A percentile compares a stretch with the other conserved stretches of the same genome.
phyloP scores from a whole-genome alignment of 108 stramenopile species.

The Nitzschia sp. region DNA sequence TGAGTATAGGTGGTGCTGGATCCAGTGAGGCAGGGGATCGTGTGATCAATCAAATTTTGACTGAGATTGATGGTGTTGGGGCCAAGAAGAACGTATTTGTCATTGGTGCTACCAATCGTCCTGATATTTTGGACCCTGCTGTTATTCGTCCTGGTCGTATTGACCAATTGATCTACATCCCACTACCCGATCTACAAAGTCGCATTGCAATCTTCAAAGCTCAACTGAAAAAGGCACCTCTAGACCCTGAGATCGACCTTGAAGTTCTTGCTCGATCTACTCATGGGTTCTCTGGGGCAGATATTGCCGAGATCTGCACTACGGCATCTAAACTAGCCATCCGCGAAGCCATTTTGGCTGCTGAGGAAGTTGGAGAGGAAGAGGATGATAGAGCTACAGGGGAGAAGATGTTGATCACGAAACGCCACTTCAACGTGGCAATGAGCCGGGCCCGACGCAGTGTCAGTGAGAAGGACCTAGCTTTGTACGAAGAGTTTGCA shows the following conservation, averaged over 20 bases:
- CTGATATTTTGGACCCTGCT: slow-evolving; percentile 91
- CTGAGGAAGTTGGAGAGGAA: slow-evolving; percentile 67
- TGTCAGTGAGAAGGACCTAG: slow-evolving; percentile 90
- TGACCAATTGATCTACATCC: slow-evolving; percentile 93
- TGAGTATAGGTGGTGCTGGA: slow-evolving; percentile 60
- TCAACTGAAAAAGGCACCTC: slow-evolving; percentile 89
- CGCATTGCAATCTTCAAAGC: slow-evolving; percentile 94
- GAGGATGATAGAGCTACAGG: slow-evolving; percentile 49
- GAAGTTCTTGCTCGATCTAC: slow-evolving; percentile 83
- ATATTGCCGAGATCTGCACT: slow-evolving; percentile 94
- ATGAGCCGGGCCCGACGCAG: slow-evolving; percentile 88
- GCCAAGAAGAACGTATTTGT: slow-evolving; percentile 91
- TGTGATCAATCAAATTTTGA: slow-evolving; percentile 97
- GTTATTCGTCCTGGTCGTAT: slow-evolving; percentile 94
- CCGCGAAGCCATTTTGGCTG: slow-evolving; percentile 86
- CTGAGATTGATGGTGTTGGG: slow-evolving; percentile 97
- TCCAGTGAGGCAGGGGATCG: slow-evolving; percentile 94
- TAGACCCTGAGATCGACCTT: slow-evolving; percentile 79
- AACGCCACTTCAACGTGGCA: slow-evolving; percentile 92
- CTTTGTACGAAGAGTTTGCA: slow-evolving; percentile 88
- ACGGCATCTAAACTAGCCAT: slow-evolving; percentile 90
- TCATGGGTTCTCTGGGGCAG: slow-evolving; percentile 93
- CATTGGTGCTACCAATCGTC: slow-evolving; percentile 94
- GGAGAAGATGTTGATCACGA: slow-evolving; percentile 63
- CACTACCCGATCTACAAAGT: slow-evolving; percentile 85